phyloP scores from a whole-genome alignment of 148 eudicot genomes.

The Cornus suecica region DNA sequence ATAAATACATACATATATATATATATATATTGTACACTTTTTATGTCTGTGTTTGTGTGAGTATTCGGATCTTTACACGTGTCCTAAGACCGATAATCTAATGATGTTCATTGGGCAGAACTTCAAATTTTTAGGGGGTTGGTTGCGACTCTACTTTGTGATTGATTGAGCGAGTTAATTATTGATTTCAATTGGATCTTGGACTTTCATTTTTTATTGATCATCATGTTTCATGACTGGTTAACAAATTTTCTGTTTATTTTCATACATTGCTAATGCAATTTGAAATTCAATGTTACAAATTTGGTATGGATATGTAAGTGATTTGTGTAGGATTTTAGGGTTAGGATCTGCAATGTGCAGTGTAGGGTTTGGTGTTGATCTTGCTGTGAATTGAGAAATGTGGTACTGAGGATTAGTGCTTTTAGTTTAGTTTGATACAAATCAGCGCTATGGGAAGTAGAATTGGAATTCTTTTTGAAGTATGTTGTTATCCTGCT shows the following conservation, averaged over 20 bases:
- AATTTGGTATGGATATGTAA: slow-evolving; percentile 4
- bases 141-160: not conserved
- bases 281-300: not conserved
- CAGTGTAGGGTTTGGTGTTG: slow-evolving; percentile 11
- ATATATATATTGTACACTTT: too few species aligned
- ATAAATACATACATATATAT: not conserved
- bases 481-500: slow-evolving; percentile 90
- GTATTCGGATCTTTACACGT: slow-evolving; percentile 12
- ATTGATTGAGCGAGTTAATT: slow-evolving; percentile 10
- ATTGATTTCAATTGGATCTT: slow-evolving; percentile 2
- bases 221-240: not conserved
- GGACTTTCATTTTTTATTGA: not conserved
- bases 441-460: slow-evolving; percentile 54
- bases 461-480: slow-evolving; percentile 28
- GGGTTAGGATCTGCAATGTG: slow-evolving; percentile 12
- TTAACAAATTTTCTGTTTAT: not conserved
- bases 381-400: slow-evolving; percentile 6
- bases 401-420: slow-evolving; percentile 11
- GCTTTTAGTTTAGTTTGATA: slow-evolving; percentile 10
- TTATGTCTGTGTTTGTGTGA: not conserved
- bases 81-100: slow-evolving; percentile 10
- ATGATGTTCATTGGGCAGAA: slow-evolving; percentile 18
- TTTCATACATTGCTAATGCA: not conserved
- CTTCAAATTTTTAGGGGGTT: not conserved
- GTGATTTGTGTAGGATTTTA: slow-evolving; percentile 4